phyloP scores from a whole-genome alignment of 108 stramenopile species.

The Nitzschia palea region DNA sequence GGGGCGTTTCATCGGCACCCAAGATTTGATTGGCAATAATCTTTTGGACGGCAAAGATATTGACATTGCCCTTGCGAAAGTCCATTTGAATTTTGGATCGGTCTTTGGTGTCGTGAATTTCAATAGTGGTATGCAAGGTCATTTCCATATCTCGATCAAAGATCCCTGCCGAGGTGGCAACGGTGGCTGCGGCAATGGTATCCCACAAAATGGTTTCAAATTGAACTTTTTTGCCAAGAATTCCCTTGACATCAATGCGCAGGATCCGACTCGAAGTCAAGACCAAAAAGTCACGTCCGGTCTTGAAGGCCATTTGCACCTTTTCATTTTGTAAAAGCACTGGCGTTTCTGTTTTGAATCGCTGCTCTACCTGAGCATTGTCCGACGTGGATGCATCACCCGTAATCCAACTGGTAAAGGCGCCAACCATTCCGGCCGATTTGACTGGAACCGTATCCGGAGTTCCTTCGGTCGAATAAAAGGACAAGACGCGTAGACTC shows the following conservation, averaged over 20 bases:
- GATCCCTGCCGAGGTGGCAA: constrained; percentile 58
- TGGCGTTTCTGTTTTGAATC: constrained; percentile 28
- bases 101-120: constrained; percentile 24
- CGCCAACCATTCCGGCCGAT: constrained; percentile 1
- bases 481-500: constrained; percentile 48
- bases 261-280: constrained; percentile 60
- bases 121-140: constrained; percentile 59
- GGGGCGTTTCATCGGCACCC: constrained; percentile 40
- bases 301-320: constrained; percentile 62
- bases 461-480: background rate
- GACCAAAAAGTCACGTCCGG: constrained; percentile 59
- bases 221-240: constrained; percentile 51
- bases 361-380: background rate
- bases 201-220: constrained; percentile 52
- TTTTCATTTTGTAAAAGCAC: constrained; percentile 50
- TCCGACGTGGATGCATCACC: constrained; percentile 14
- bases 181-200: constrained; percentile 54
- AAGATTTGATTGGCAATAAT: constrained; percentile 58
- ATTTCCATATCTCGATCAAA: constrained; percentile 60
- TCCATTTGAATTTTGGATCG: constrained; percentile 46
- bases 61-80: constrained; percentile 56
- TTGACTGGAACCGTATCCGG: constrained; percentile 1
- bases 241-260: constrained; percentile 58
- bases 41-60: constrained; percentile 55
- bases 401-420: constrained; percentile 1